Evolutionary conservation across 2,329 filamentous ascomycete genomes (phyloP).

Genomic region (Trichophaea hybrida): DNA sequence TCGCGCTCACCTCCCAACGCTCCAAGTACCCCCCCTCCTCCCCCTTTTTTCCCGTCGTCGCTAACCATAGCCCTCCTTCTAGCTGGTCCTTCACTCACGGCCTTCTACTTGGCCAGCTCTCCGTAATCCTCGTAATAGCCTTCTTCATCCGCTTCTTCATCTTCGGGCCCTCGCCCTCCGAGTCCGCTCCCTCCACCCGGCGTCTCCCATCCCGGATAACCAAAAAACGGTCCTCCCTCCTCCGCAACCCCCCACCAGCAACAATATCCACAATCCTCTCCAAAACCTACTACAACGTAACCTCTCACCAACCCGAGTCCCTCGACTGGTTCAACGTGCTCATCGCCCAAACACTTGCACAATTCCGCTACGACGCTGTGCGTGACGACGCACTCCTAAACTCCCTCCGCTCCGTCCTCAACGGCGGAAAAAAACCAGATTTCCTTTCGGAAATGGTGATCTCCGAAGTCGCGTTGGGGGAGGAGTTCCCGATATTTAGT

Average conservation of each 20-base stretch:
- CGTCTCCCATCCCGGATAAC: slow-evolving; percentile 33
- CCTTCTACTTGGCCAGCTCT: slow-evolving; percentile 82
- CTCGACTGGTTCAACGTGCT: slow-evolving; percentile 99
- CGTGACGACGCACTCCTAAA: slow-evolving; percentile 80
- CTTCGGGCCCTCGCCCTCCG: slow-evolving; percentile 67
- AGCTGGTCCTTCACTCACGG: slow-evolving; percentile 88
- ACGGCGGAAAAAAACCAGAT: slow-evolving; percentile 71
- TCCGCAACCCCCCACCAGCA: slow-evolving; percentile 57
- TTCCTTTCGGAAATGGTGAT: slow-evolving; percentile 53
- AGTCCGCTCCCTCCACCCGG: slow-evolving; percentile 31
- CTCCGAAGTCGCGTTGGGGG: slow-evolving; percentile 65
- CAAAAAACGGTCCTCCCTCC: slow-evolving; percentile 55
- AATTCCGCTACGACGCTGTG: slow-evolving; percentile 83
- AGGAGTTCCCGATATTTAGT: slow-evolving; percentile 97
- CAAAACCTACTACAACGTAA: slow-evolving; percentile 95
- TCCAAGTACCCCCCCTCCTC: slow-evolving; percentile 11
- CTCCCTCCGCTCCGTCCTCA: slow-evolving; percentile 71
- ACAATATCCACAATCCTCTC: slow-evolving; percentile 88
- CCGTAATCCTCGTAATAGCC: slow-evolving; percentile 76
- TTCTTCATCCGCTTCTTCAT: slow-evolving; percentile 99
- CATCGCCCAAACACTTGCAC: slow-evolving; percentile 89
- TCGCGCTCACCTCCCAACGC: slow-evolving; percentile 18
- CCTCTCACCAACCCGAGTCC: slow-evolving; percentile 89
- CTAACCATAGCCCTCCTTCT: background rate
- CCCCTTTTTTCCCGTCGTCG: background rate